phyloP scores from a whole-genome alignment of 495 filamentous ascomycete species.

The Parathielavia appendiculata region DNA sequence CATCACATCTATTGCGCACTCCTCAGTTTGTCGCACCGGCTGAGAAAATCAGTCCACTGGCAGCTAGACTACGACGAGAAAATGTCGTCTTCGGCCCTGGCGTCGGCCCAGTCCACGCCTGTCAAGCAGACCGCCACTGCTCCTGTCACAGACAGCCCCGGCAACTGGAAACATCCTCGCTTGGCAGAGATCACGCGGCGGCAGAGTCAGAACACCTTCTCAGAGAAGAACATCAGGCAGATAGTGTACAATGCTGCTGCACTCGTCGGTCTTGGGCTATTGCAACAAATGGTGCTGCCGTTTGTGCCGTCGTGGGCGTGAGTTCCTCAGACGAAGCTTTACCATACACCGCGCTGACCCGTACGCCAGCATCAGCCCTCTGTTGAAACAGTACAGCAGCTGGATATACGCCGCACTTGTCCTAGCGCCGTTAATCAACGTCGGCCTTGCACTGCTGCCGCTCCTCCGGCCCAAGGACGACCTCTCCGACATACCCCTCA shows the following conservation, averaged over 20 bases:
- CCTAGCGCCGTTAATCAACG: conserved; percentile 57
- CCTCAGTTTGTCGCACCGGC: not conserved
- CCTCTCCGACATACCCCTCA: conserved; percentile 83
- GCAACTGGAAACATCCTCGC: conserved; percentile 83
- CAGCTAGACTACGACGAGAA: too few relatives aligned
- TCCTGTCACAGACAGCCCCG: conserved; percentile 49
- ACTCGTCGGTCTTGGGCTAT: conserved; percentile 43
- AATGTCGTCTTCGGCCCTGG: conserved; percentile 20
- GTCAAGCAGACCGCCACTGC: conserved; percentile 35
- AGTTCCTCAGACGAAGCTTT: not conserved
- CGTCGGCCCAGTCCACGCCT: conserved; percentile 38
- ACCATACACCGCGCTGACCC: not conserved
- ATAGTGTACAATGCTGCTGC: conserved; percentile 59
- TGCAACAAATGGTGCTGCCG: conserved; percentile 27
- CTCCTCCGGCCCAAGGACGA: conserved; percentile 67
- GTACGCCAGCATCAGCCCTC: conserved; percentile 9
- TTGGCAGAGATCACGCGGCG: conserved; percentile 72
- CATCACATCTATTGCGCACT: not conserved
- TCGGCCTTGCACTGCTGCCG: conserved; percentile 55
- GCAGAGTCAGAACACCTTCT: conserved; percentile 67
- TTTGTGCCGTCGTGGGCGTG: conserved; percentile 25
- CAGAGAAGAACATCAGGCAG: conserved; percentile 59
- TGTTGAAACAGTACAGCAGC: conserved; percentile 28
- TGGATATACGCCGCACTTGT: conserved; percentile 43
- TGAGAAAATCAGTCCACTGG: too few relatives aligned